Percentiles rank a stretch among this genome's conserved stretches.
phyloP scores from a whole-genome alignment of 371 early-diverging fungal genomes.

The Globomyces sp. region DNA sequence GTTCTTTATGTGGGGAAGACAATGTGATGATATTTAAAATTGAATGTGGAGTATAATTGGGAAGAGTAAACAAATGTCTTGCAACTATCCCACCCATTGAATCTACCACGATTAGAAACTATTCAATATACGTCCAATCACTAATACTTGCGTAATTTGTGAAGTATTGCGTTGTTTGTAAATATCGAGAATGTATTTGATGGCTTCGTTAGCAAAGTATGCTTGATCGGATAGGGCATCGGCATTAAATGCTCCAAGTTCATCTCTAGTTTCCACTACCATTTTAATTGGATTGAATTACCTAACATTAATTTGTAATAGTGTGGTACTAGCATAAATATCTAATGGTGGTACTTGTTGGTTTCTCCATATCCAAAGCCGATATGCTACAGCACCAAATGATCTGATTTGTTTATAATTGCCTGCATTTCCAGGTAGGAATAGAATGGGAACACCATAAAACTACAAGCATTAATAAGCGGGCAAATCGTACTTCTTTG shows the following conservation, averaged over 20 bases:
- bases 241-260: constrained; percentile 85
- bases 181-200: constrained; percentile 69
- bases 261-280: constrained; percentile 86
- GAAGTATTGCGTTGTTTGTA: too few species aligned
- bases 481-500: too few species aligned
- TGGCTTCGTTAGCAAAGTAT: constrained; percentile 75
- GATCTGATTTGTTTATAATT: constrained; percentile 87
- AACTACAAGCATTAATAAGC: neutral
- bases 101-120: neutral
- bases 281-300: neutral
- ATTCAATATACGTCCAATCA: constrained; percentile 79
- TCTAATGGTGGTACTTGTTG: constrained; percentile 59
- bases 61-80: constrained; percentile 65
- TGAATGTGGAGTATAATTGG: constrained; percentile 69
- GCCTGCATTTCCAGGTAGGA: constrained; percentile 95
- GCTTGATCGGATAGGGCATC: constrained; percentile 82
- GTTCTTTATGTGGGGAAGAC: constrained; percentile 84
- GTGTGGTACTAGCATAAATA: constrained; percentile 72
- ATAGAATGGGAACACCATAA: constrained; percentile 76
- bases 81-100: constrained; percentile 95
- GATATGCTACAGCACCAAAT: constrained; percentile 69
- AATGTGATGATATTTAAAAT: constrained; percentile 86
- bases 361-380: constrained; percentile 40
- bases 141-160: constrained; percentile 50
- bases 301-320: neutral